Percentiles rank a stretch among this genome's conserved stretches.
These are phyloP conservation scores for Platanthera zijinensis DNA, from an alignment of 106 monocot genomes.

Conservation along the genomic window DNA sequence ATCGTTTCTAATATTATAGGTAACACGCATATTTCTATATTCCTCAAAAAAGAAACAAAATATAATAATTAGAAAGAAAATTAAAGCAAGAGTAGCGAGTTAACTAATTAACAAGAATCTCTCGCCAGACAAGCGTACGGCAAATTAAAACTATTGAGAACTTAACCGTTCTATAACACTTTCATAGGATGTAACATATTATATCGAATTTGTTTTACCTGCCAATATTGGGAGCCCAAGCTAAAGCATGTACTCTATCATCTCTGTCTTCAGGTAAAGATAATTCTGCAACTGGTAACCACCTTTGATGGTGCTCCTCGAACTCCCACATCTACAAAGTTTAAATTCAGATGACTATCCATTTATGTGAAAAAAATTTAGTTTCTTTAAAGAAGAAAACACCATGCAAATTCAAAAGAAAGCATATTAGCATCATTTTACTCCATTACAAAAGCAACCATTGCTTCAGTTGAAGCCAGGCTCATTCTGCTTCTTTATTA, in stretches of 20 bases:
- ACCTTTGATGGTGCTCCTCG: constrained; percentile 83
- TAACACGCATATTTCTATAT: too few relatives aligned
- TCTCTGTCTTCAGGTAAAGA: constrained; percentile 63
- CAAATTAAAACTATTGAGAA: too few relatives aligned
- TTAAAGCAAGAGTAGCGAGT: too few relatives aligned
- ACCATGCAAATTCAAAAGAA: neutral
- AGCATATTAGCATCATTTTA: neutral
- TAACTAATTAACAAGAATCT: too few relatives aligned
- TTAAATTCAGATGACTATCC: neutral
- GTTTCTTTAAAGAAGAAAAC: neutral
- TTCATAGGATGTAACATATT: neutral
- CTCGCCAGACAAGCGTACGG: too few relatives aligned
- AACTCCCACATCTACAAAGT: constrained; percentile 82
- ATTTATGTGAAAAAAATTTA: neutral
- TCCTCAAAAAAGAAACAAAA: too few relatives aligned
- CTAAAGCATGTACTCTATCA: constrained; percentile 74
- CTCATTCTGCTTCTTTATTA: neutral
- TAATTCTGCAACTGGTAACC: constrained; percentile 81
- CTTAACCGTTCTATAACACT: neutral
- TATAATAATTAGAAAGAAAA: too few relatives aligned
- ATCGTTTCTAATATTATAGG: too few relatives aligned
- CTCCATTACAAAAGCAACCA: neutral
- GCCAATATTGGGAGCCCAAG: constrained; percentile 95
- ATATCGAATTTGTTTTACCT: constrained; percentile 32
- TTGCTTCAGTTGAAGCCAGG: neutral